Conservation (phyloP, 2,329 filamentous ascomycete species). For the Exophiala xenobiotica region DNA sequence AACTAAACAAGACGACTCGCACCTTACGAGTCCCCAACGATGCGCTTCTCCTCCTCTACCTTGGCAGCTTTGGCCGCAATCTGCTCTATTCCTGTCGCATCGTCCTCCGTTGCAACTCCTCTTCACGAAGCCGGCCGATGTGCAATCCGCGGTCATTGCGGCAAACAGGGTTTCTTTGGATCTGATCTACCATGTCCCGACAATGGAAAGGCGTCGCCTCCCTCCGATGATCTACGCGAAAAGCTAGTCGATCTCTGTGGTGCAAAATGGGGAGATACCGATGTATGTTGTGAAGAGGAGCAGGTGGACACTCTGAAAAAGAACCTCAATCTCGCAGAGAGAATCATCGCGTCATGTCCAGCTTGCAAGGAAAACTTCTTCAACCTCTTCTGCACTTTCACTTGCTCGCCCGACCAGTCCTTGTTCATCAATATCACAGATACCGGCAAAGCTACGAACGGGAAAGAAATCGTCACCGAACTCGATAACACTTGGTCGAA, state of each 20-base stretch:
- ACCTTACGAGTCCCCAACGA: conserved; percentile 1
- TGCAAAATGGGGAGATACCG: conserved; percentile 75
- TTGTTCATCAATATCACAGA: conserved; percentile 90
- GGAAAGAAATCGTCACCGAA: conserved; percentile 73
- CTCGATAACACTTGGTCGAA: conserved; percentile 85
- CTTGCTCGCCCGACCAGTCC: conserved; percentile 94
- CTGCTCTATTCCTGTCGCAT: conserved; percentile 15
- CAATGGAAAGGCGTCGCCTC: conserved; percentile 76
- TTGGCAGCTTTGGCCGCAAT: conserved; percentile 17
- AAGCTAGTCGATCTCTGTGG: conserved; percentile 85
- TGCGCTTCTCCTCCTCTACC: conserved; percentile 10
- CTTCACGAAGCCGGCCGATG: conserved; percentile 86
- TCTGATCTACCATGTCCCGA: conserved; percentile 89
- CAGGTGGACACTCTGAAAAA: conserved; percentile 82
- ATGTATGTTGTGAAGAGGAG: conserved; percentile 79
- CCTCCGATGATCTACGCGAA: conserved; percentile 68
- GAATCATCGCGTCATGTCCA: conserved; percentile 88
- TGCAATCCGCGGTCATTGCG: conserved; percentile 87
- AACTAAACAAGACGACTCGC: background rate
- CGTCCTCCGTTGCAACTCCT: conserved; percentile 33
- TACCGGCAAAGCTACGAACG: conserved; percentile 55
- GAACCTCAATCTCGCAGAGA: conserved; percentile 82
- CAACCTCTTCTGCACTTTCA: conserved; percentile 97
- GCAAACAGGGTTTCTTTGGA: conserved; percentile 85
- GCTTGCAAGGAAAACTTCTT: conserved; percentile 99